Percentiles rank a stretch among this genome's conserved stretches.
phyloP scores from a whole-genome alignment of 768 basidiomycete genomes.

The Mycena belliarum region DNA sequence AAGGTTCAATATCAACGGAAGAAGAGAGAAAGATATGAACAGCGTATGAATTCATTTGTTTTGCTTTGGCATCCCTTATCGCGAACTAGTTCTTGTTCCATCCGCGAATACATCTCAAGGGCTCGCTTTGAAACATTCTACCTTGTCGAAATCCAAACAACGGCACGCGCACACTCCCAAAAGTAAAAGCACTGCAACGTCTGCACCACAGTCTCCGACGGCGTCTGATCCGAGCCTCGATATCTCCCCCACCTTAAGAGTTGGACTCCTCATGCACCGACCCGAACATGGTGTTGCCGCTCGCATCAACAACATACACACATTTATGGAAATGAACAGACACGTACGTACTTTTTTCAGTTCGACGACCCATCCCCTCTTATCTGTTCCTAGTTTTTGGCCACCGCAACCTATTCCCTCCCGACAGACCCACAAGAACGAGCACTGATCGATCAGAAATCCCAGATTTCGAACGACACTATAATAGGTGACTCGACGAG shows the following conservation, averaged over 20 bases:
- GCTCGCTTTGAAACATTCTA: conserved; percentile 62
- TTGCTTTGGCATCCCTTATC: background rate
- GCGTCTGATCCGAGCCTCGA: conserved; percentile 37
- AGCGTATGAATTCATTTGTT: conserved; percentile 37
- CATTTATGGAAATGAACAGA: conserved; percentile 81
- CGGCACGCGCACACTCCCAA: conserved; percentile 24
- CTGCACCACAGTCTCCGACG: conserved; percentile 48
- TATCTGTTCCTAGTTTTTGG: conserved; percentile 45
- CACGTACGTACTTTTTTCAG: conserved; percentile 61
- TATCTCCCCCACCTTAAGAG: conserved; percentile 51
- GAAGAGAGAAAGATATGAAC: conserved; percentile 59
- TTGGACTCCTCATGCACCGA: conserved; percentile 65
- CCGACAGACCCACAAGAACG: conserved; percentile 64
- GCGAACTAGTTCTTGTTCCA: conserved; percentile 46
- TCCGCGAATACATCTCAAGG: conserved; percentile 47
- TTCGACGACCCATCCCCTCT: background rate
- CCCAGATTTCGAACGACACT: conserved; percentile 82
- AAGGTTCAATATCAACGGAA: conserved; percentile 76
- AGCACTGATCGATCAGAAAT: conserved; percentile 73
- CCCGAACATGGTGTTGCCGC: conserved; percentile 56
- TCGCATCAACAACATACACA: conserved; percentile 74
- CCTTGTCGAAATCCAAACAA: conserved; percentile 29
- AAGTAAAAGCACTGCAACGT: conserved; percentile 34
- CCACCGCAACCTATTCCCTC: conserved; percentile 50
- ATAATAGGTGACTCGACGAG: conserved; percentile 82